Base-by-base conservation (phyloP, 2,329 filamentous ascomycete species). In the Aspergillus chevalieri region DNA sequence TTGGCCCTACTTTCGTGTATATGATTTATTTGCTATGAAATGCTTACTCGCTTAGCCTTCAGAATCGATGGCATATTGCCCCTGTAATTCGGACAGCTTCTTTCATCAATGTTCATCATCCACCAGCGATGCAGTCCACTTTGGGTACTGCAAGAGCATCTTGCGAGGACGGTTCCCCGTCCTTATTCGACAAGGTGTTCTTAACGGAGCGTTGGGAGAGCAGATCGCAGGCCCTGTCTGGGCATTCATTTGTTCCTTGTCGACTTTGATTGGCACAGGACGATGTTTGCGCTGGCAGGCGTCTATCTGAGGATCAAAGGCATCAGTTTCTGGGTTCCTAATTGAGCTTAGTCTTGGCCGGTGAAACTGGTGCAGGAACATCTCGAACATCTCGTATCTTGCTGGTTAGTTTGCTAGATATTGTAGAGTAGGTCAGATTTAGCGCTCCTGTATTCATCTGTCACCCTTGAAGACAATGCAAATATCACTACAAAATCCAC, bases 131-230 rank as follows among this genome's bases (percentile, higher is more conserved):
- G 85, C 84, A 83, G 79, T 65, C 65, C 69, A 82, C 82, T 77
- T 73, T 79, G 80, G 77, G 80, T 85, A 78, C 78, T 80, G 85
- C 85, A 85, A 80, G 85, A 79, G 75, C 82, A 80, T 73, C 73
- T 77, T 80, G 83, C 12, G 26, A 12, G 26, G 26, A 30, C 9
- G 10, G 26, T 5, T 12, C 7, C 10, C 26, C 10, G 26, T 30
- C 10, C 26, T 45, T 76, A 52, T 30, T 57, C 52, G 79, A 74
- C 85, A 81, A 80, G 81, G 78, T 76, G 78, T 74, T 77, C 84
- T 84, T 85, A 88, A 89, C 85, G 85, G 85, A 89, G 82, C 85
- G 83, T 86, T 87, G 85, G 86, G 67, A 89, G 76, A 87, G 74
- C 58, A 74, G 66, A 68, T 42, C 57, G 34, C 50, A 52, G 51